These are phyloP conservation scores for Dryas octopetala DNA, from an alignment of 306 rosid species.

Conservation along the genomic window DNA sequence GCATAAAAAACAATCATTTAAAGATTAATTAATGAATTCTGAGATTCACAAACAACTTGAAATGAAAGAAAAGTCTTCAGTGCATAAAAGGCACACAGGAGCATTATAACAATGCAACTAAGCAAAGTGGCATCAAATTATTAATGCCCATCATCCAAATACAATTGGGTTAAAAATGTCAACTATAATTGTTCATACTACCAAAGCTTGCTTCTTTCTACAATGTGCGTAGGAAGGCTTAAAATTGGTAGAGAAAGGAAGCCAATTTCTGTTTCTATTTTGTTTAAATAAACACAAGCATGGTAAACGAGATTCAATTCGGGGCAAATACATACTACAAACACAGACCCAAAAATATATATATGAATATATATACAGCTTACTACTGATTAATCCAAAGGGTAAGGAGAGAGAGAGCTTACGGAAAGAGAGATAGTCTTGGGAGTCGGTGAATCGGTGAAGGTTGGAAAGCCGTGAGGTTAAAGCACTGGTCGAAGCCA, in stretches of 20 bases:
- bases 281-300: background rate
- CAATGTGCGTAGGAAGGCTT: background rate
- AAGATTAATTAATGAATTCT: background rate
- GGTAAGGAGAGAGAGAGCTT: slow-evolving; percentile 2
- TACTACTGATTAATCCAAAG: background rate
- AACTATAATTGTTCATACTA: background rate
- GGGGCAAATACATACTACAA: background rate
- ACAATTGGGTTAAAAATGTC: background rate
- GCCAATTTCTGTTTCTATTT: background rate
- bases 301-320: background rate
- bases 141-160: background rate
- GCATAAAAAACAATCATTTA: background rate
- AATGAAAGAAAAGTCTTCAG: background rate
- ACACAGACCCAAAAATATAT: background rate
- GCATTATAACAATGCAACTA: background rate
- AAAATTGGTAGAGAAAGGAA: background rate
- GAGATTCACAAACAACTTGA: background rate
- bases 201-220: background rate
- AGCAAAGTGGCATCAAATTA: background rate
- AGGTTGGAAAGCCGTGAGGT: slow-evolving; percentile 22
- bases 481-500: slow-evolving; percentile 35
- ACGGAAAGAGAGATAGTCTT: slow-evolving; percentile 26
- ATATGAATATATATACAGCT: background rate
- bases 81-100: background rate
- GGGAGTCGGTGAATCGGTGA: slow-evolving; percentile 15